These are phyloP conservation scores for Senecio squalidus DNA, from an alignment of 140 eudicot species.

Conservation along the genomic window DNA sequence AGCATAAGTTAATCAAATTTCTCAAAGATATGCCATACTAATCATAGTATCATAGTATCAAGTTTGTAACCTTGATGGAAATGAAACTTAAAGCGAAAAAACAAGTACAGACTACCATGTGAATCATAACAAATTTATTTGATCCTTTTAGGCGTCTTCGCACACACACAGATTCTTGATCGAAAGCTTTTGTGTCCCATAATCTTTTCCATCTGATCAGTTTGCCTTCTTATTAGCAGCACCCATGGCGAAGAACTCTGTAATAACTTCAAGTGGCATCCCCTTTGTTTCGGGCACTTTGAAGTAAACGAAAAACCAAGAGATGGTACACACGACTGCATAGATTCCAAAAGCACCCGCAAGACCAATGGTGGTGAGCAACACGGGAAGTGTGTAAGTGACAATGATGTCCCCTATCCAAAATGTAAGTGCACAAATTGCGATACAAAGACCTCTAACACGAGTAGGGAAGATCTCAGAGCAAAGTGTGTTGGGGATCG, in stretches of 20 bases:
- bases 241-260: slow-evolving; percentile 92
- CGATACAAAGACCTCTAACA: slow-evolving; percentile 96
- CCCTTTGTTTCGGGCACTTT: slow-evolving; percentile 98
- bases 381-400: slow-evolving; percentile 83
- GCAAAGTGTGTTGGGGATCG: slow-evolving; percentile 95
- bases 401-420: slow-evolving; percentile 91
- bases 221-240: slow-evolving; percentile 47
- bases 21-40: slow-evolving; percentile 15
- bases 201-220: slow-evolving; percentile 13
- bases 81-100: slow-evolving; percentile 8
- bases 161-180: slow-evolving; percentile 20
- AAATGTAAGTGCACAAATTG: slow-evolving; percentile 86
- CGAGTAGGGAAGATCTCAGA: slow-evolving; percentile 93
- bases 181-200: slow-evolving; percentile 3
- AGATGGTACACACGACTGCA: slow-evolving; percentile 65
- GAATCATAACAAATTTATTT: slow-evolving; percentile 20
- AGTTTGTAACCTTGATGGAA: background rate
- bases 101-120: slow-evolving; percentile 17
- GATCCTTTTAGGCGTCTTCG: slow-evolving; percentile 2
- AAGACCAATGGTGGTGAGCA: slow-evolving; percentile 82
- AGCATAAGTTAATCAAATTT: slow-evolving; percentile 4
- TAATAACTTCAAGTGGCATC: slow-evolving; percentile 98
- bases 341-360: slow-evolving; percentile 87
- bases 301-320: slow-evolving; percentile 80
- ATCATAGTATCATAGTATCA: background rate